Conservation (phyloP, 768 basidiomycete genomes). For the Suillus lakei region DNA sequence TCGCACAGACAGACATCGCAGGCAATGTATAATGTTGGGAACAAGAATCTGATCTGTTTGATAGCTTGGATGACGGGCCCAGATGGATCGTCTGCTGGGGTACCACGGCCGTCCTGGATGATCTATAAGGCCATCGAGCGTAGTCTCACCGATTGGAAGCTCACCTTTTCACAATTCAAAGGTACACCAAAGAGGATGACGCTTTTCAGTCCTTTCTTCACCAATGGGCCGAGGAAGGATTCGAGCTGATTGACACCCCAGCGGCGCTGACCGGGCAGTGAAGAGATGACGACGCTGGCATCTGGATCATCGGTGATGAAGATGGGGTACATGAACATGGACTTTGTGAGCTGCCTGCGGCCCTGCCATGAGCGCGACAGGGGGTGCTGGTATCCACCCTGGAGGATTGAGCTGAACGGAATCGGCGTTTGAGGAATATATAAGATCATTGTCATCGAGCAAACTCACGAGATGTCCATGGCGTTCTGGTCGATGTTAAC, state of each 20-base stretch:
- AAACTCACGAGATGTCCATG: constrained; percentile 2
- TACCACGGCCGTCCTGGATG: constrained; percentile 75
- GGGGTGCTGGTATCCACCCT: constrained; percentile 97
- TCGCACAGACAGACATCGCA: constrained; percentile 99
- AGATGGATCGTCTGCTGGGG: constrained; percentile 85
- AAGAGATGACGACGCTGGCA: constrained; percentile 75
- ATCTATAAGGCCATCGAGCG: neutral
- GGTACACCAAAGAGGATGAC: constrained; percentile 98
- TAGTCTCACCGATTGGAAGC: constrained; percentile 8
- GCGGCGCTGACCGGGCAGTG: constrained; percentile 84
- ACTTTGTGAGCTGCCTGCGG: constrained; percentile 78
- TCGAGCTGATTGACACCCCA: constrained; percentile 98
- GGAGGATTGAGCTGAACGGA: constrained; percentile 68
- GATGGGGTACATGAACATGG: constrained; percentile 99
- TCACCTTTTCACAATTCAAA: constrained; percentile 75
- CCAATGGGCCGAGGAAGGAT: constrained; percentile 83
- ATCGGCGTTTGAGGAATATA: neutral
- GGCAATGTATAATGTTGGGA: constrained; percentile 87
- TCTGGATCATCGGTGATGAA: constrained; percentile 96
- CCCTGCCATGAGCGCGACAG: constrained; percentile 89
- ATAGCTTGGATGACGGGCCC: constrained; percentile 98
- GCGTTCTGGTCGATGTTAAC: neutral
- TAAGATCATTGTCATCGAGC: neutral
- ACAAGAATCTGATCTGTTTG: constrained; percentile 72
- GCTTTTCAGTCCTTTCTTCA: constrained; percentile 87